Evolutionary conservation across 768 basidiomycete genomes (phyloP).

Genomic region (Leccinum disarticulatum): DNA sequence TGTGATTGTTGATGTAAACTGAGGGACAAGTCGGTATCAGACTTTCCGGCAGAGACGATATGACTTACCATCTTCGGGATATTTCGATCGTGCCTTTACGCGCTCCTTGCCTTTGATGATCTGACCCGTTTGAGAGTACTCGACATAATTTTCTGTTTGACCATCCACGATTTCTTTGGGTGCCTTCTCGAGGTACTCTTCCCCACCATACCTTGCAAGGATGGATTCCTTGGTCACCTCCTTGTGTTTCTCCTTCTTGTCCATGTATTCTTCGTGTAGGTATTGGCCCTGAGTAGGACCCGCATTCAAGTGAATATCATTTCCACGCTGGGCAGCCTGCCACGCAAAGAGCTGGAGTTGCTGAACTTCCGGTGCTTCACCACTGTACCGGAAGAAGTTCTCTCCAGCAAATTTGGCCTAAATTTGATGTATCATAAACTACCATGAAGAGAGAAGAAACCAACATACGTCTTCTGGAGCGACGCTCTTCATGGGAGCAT

Average conservation of each 20-base stretch:
- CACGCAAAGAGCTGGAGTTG: slow-evolving; percentile 94
- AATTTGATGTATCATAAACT: slow-evolving; percentile 4
- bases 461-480: slow-evolving; percentile 82
- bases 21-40: slow-evolving; percentile 3
- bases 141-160: slow-evolving; percentile 96
- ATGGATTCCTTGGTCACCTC: slow-evolving; percentile 89
- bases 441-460: not conserved
- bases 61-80: slow-evolving; percentile 88
- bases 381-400: slow-evolving; percentile 89
- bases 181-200: slow-evolving; percentile 84
- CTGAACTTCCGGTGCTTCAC: slow-evolving; percentile 92
- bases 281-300: slow-evolving; percentile 96
- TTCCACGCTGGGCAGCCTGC: slow-evolving; percentile 91
- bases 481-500: slow-evolving; percentile 79
- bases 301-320: slow-evolving; percentile 93
- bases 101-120: slow-evolving; percentile 90
- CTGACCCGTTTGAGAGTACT: slow-evolving; percentile 91
- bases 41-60: not conserved
- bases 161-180: slow-evolving; percentile 92
- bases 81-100: slow-evolving; percentile 86
- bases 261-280: slow-evolving; percentile 83
- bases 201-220: slow-evolving; percentile 91
- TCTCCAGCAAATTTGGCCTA: slow-evolving; percentile 93
- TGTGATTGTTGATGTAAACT: slow-evolving; percentile 85
- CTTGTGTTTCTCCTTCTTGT: slow-evolving; percentile 91